Evolutionary conservation across 148 eudicot species (phyloP), one percentile per base, ranked within the genome.

Genomic region (Cornus kousa): DNA sequence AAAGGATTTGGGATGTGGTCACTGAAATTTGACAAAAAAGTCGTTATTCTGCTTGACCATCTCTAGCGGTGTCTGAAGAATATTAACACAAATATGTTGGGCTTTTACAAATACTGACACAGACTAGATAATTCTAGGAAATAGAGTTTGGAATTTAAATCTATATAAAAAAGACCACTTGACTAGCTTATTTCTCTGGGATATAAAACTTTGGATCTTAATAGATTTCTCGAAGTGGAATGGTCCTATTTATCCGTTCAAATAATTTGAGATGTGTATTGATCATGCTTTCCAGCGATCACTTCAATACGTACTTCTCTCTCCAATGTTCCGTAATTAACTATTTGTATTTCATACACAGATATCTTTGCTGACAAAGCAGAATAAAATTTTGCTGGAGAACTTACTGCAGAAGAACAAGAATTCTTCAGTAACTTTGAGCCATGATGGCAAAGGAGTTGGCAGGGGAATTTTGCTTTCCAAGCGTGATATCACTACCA

Each of bases 291-390:
- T 53, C 59, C 59, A 1, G 59, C 13, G 16, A 53, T 53, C 17
- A 53, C 59, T 11, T 53, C 19, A 43, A 9, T 12, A 53, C 59
- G 13, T 12, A 3, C 19, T 53, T 16, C 17, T 53, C 59, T 16
- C 59, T 53, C 19, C 19, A 43, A 43, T 72, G 48, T 43, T 43
- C 46, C 17, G 22, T 11, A 53, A 68, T 39, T 24, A 13, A 37
- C 19, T 23, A 12, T 14, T 50, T 53, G 12, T 50, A 28, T 67
- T 31, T 59, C 74, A 32, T 73, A 28, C 80, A 86, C 88, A 97
- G 99, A 86, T 92, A 70, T 85, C 87, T 60, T 83, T 87, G 55
- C 78, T 97, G 68, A 81, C 59, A 75, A 87, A 81, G 83, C 90
- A 92, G 78, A 92, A 91, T 57, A 90, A 80, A 73, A 75, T 79